A percentile compares a stretch with the other conserved stretches of the same genome.
Conservation (phyloP, 31 red algal species). For the Endocladia muricata region DNA sequence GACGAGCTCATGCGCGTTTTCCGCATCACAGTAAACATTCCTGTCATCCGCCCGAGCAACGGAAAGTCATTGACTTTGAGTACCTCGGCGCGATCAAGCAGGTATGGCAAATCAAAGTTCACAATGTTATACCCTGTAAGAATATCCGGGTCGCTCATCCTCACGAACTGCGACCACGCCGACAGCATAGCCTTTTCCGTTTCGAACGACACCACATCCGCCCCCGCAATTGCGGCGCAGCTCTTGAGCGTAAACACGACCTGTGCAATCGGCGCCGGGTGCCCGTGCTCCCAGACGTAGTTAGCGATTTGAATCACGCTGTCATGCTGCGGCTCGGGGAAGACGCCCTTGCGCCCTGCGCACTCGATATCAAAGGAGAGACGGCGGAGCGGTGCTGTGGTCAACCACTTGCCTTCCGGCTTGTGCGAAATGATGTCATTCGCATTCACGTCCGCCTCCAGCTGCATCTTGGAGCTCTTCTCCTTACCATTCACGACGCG, state of each 20-base stretch:
- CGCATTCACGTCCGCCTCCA: slow-evolving; percentile 70
- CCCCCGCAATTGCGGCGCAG: slow-evolving; percentile 89
- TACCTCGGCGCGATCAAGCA: slow-evolving; percentile 83
- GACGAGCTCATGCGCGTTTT: slow-evolving; percentile 86
- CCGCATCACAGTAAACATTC: slow-evolving; percentile 73
- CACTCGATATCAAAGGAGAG: slow-evolving; percentile 99
- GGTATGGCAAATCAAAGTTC: slow-evolving; percentile 99
- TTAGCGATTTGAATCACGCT: slow-evolving; percentile 99
- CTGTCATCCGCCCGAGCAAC: slow-evolving; percentile 71
- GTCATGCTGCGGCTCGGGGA: slow-evolving; percentile 96
- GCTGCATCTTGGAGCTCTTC: slow-evolving; percentile 40
- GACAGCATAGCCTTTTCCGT: slow-evolving; percentile 76
- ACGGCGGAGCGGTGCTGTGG: slow-evolving; percentile 85
- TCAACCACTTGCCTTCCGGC: slow-evolving; percentile 84
- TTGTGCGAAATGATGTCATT: slow-evolving; percentile 77
- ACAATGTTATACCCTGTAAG: slow-evolving; percentile 99
- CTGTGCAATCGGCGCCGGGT: slow-evolving; percentile 36
- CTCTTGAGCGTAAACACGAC: slow-evolving; percentile 94
- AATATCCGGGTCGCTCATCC: slow-evolving; percentile 85
- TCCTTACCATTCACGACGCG: slow-evolving; percentile 6
- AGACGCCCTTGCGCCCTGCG: slow-evolving; percentile 91
- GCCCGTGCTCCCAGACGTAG: slow-evolving; percentile 86
- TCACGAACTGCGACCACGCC: slow-evolving; percentile 83
- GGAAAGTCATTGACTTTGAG: slow-evolving; percentile 76
- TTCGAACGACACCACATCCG: slow-evolving; percentile 74